Base-by-base conservation (phyloP, 768 basidiomycete genomes). In the Trametes sanguinea region DNA sequence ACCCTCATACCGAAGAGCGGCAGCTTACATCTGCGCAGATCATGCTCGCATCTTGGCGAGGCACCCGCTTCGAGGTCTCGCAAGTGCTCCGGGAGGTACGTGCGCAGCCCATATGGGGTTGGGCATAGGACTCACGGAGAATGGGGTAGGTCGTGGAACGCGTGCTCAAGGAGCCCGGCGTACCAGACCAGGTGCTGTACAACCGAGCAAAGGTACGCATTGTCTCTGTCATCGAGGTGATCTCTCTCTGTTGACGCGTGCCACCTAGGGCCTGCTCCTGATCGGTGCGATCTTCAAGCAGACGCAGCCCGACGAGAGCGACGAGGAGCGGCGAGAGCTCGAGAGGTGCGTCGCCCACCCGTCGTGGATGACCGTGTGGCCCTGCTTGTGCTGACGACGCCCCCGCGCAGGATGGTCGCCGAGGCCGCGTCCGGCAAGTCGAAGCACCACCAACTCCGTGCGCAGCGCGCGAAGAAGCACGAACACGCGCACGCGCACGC, bases 11-110 rank as follows among this genome's bases (percentile, higher is more conserved):
- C n/a, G 6, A 7, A 22, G 11, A 30, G 22, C 3, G 2, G 32
- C 2, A 2, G 43, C 11, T 44, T 5, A 51, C 22, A 13, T 16
- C n/a, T 7, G 45, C 63, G 5, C 45, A 92, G 88, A 94, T 97
- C 71, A 84, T 98, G 77, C 86, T 98, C 32, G 96, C 95, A 6
- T 96, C 96, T 29, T 99, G 97, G 97, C 87, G 95, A 60, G 97
- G 96, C 13, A 96, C 95, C 3, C 86, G 95, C 54, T 86, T 98
- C 71, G 97, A 99, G 76, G 94, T 98, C 44, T 84, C 90, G 22
- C 90, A 94, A 68, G 94, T 98, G 13, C 80, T 96, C 51, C 84
- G 94, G 53, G 88, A 92, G 80, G 85, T 79, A 48, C 51, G 68
- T 37, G 57, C 16, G 17, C 62, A 58, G 17, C 55, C 30, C 10